These are phyloP conservation scores for Microbotryum violaceum DNA, from an alignment of 1,284 basidiomycete species.

Conservation along the genomic window DNA sequence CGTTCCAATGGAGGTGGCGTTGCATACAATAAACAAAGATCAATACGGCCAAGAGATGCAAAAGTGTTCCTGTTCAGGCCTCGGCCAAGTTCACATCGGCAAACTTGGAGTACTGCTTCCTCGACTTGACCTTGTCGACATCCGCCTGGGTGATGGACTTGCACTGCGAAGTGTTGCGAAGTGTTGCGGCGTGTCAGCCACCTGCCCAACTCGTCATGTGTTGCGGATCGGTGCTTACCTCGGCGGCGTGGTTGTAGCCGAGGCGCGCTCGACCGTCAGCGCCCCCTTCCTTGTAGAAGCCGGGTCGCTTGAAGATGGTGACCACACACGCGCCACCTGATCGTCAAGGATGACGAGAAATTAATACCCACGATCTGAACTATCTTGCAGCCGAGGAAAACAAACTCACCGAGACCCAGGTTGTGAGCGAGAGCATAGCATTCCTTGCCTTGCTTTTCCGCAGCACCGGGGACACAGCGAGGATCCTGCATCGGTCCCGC, in stretches of 20 bases:
- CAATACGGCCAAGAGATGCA: no score
- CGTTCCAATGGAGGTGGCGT: no score
- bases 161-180: slow-evolving; percentile 39
- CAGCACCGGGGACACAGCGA: slow-evolving; percentile 49
- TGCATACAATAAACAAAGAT: no score
- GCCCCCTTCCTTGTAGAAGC: slow-evolving; percentile 58
- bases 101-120: slow-evolving; percentile 44
- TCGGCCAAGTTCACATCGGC: slow-evolving; percentile 13
- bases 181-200: not conserved
- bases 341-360: not conserved
- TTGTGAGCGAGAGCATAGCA: slow-evolving; percentile 78
- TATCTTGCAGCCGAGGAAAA: slow-evolving; percentile 3
- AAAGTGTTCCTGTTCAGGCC: no score
- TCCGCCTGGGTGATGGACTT: slow-evolving; percentile 55
- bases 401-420: slow-evolving; percentile 59
- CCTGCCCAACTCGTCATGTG: not conserved
- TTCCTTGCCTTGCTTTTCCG: slow-evolving; percentile 57
- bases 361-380: not conserved
- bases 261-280: slow-evolving; percentile 59
- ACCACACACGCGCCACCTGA: slow-evolving; percentile 57
- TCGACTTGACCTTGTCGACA: slow-evolving; percentile 65
- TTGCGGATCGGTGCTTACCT: not conserved
- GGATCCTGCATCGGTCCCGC: slow-evolving; percentile 55
- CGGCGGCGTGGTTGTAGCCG: slow-evolving; percentile 67
- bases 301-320: slow-evolving; percentile 61